Evolutionary conservation across 1,139 yeast genomes (phyloP), one percentile per base, ranked within the genome.

Genomic region (Trichomonascaceae sp.): DNA sequence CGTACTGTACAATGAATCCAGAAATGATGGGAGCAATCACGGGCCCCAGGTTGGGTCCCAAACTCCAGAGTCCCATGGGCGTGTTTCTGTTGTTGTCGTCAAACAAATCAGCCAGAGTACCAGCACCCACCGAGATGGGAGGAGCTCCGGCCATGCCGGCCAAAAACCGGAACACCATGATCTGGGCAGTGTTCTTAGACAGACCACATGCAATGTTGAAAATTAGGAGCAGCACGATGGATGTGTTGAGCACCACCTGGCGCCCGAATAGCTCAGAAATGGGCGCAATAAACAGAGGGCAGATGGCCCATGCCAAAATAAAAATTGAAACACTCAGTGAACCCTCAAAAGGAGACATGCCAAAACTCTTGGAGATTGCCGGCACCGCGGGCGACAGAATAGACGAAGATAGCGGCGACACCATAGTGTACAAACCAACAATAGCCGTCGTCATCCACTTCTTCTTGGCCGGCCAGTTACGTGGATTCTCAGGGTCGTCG

Each of bases 41-140:
- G 1, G 81, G 79, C 0, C 85, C 87, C 1, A 70, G 55, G 16
- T 47, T 37, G 1, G 82, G 80, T 17, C 76, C 75, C 18, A 73
- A 47, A 1, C 73, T 63, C 50, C 69, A 75, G n/a, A 71, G 53
- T 0, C 76, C 74, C 62, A 75, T 59, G 2, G 81, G 80, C 22
- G 60, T 47, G 32, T 69, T 72, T 32, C 82, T 59, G 29, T 68
- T 62, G 23, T 55, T 47, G 41, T 71, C 73, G 31, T 60, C 59
- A 56, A 67, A 76, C 37, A 74, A 51, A 47, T 76, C 84, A n/a
- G 78, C 76, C 32, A 76, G 51, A 3, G 74, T 67, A 22, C 82
- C 84, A 1, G 79, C 80, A n/a, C 80, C 79, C n/a, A 74, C 76
- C 34, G 74, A 70, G 31, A 75, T 55, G 1, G 81, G 73, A 1